phyloP scores from a whole-genome alignment of 257 asterid species.

The Eucommia ulmoides region DNA sequence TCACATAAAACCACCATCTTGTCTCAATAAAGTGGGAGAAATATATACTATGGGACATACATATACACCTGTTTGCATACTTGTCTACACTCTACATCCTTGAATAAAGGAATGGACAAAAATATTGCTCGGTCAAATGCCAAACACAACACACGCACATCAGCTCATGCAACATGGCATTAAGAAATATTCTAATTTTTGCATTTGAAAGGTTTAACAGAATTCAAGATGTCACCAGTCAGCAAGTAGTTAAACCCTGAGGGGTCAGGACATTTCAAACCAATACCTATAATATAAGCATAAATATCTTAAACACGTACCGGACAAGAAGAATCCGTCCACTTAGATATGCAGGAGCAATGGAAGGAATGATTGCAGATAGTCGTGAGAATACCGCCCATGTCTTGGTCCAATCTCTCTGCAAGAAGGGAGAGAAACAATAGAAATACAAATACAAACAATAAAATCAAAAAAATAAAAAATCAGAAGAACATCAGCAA shows the following conservation, averaged over 20 bases:
- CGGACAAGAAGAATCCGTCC: constrained; percentile 99
- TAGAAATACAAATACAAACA: constrained; percentile 1
- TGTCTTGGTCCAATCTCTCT: constrained; percentile 85
- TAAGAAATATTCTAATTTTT: background rate
- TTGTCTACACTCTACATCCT: no score
- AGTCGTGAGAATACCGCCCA: constrained; percentile 82
- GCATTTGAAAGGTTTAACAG: background rate
- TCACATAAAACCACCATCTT: background rate
- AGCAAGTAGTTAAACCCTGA: no score
- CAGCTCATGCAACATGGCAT: background rate
- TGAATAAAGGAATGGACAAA: background rate
- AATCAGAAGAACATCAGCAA: no score
- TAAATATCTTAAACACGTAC: constrained; percentile 29
- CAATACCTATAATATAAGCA: background rate
- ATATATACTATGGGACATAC: background rate
- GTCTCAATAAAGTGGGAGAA: background rate
- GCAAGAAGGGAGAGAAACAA: constrained; percentile 21
- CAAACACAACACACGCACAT: background rate
- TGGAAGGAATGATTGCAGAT: constrained; percentile 98
- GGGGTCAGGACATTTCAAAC: background rate
- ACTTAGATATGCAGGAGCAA: constrained; percentile 95
- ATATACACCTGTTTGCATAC: background rate
- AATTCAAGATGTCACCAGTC: no score
- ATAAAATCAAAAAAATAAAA: background rate
- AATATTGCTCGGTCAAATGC: background rate